These are phyloP conservation scores for Trypanosoma boissoni DNA, from an alignment of 208 protist species.

Conservation along the genomic window DNA sequence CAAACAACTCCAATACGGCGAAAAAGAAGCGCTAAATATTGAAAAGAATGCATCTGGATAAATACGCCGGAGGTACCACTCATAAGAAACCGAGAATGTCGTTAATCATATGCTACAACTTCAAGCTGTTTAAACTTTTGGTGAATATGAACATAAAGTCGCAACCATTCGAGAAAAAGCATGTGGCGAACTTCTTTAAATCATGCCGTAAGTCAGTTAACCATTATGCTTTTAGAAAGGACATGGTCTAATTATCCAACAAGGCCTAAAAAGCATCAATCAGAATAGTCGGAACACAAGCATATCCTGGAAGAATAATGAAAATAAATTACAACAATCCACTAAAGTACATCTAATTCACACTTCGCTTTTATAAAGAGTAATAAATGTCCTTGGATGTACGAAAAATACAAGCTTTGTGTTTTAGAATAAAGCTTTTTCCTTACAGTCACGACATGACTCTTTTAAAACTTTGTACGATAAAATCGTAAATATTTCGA, in stretches of 20 bases:
- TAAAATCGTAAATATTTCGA: conserved; percentile 1
- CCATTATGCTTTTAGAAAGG: conserved; percentile 4
- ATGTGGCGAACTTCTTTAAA: conserved; percentile 10
- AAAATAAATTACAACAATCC: conserved; percentile 5
- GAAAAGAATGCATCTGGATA: conserved; percentile 13
- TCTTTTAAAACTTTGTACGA: not conserved
- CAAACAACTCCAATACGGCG: not conserved
- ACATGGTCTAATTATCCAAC: not conserved
- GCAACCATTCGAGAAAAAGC: conserved; percentile 13
- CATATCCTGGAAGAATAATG: conserved; percentile 6
- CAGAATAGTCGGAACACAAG: no score
- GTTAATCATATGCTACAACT: not conserved
- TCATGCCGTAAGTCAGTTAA: conserved; percentile 4
- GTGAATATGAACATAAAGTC: conserved; percentile 5
- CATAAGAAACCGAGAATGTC: conserved; percentile 1
- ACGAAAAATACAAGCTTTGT: conserved; percentile 7
- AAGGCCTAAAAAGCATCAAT: no score
- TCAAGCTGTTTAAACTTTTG: not conserved
- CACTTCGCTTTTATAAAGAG: not conserved
- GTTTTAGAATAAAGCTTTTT: not conserved
- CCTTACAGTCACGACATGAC: not conserved
- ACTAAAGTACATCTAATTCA: not conserved
- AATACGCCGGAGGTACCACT: conserved; percentile 15
- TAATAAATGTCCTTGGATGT: not conserved
- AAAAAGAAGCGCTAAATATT: not conserved